A percentile compares a stretch with the other conserved stretches of the same genome.
phyloP scores from a whole-genome alignment of 345 rosid genomes.

The Euphorbia lathyris region DNA sequence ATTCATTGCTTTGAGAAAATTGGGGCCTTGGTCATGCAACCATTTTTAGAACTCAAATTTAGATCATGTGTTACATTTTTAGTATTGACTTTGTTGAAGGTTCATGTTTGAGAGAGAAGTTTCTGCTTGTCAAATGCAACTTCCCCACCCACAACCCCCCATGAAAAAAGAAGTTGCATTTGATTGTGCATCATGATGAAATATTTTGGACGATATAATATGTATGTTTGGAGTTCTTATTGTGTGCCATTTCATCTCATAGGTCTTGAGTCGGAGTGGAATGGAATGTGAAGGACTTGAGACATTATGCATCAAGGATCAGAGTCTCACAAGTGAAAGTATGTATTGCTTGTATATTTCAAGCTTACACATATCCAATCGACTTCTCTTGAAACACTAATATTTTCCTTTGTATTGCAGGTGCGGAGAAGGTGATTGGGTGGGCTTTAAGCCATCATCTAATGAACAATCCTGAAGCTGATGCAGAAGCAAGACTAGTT shows the following conservation, averaged over 20 bases:
- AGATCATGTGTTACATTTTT: no score
- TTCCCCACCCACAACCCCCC: background rate
- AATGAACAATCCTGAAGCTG: slow-evolving; percentile 64
- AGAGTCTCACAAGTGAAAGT: slow-evolving; percentile 73
- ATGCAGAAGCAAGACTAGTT: slow-evolving; percentile 50
- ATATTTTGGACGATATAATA: slow-evolving; percentile 10
- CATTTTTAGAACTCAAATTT: no score
- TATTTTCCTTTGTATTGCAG: slow-evolving; percentile 35
- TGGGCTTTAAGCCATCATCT: slow-evolving; percentile 84
- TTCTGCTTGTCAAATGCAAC: background rate
- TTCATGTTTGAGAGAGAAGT: background rate
- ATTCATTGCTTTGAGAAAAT: background rate
- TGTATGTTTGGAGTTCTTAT: slow-evolving; percentile 7
- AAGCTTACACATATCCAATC: background rate
- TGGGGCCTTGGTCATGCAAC: no score
- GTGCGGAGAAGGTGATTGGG: slow-evolving; percentile 81
- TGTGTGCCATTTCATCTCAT: slow-evolving; percentile 19
- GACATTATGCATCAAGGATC: slow-evolving; percentile 66
- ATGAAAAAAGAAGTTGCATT: background rate
- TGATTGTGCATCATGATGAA: background rate
- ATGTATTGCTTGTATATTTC: slow-evolving; percentile 26
- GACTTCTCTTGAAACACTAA: slow-evolving; percentile 2
- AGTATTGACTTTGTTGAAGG: background rate
- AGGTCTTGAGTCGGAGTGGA: slow-evolving; percentile 64
- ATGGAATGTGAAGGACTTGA: slow-evolving; percentile 76